phyloP scores from a whole-genome alignment of 2,329 filamentous ascomycete genomes.

The Didymosphaeria variabile region DNA sequence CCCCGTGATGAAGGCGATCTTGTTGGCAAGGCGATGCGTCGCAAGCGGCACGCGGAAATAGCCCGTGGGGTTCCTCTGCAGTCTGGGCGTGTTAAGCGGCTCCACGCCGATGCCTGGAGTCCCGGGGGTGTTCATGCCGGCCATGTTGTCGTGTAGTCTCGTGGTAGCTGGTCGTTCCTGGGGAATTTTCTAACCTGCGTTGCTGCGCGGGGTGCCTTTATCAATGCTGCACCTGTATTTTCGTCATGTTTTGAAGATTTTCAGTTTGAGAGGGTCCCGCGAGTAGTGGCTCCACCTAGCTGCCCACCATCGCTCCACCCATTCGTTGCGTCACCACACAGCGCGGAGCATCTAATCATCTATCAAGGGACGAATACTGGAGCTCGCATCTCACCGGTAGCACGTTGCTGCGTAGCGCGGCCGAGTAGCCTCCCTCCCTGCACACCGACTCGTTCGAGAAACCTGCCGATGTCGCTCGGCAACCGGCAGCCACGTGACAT shows the following conservation, averaged over 20 bases:
- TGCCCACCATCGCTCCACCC: slow-evolving; percentile 18
- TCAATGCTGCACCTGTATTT: not conserved
- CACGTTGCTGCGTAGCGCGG: slow-evolving; percentile 11
- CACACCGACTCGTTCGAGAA: not conserved
- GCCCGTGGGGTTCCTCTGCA: slow-evolving; percentile 20
- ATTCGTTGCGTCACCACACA: slow-evolving; percentile 18
- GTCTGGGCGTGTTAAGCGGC: slow-evolving; percentile 35
- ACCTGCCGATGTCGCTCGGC: not conserved
- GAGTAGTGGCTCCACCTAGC: slow-evolving; percentile 18
- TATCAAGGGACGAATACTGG: not conserved
- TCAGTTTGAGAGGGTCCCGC: slow-evolving; percentile 2
- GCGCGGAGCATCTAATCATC: not conserved
- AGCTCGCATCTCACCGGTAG: slow-evolving; percentile 3
- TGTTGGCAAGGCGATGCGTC: slow-evolving; percentile 41
- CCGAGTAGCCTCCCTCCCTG: slow-evolving; percentile 3
- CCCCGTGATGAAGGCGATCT: slow-evolving; percentile 46
- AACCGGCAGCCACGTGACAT: slow-evolving; percentile 1
- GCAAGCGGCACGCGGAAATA: slow-evolving; percentile 35
- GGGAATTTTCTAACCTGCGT: not conserved
- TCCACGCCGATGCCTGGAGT: slow-evolving; percentile 13
- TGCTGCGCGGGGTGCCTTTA: slow-evolving; percentile 9
- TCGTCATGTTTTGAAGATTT: slow-evolving; percentile 15
- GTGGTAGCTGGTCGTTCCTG: not conserved
- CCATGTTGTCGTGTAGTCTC: not conserved
- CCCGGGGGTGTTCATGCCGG: slow-evolving; percentile 10